Base-by-base conservation (phyloP, 2,329 filamentous ascomycete genomes). In the Ophiostoma quercus region DNA sequence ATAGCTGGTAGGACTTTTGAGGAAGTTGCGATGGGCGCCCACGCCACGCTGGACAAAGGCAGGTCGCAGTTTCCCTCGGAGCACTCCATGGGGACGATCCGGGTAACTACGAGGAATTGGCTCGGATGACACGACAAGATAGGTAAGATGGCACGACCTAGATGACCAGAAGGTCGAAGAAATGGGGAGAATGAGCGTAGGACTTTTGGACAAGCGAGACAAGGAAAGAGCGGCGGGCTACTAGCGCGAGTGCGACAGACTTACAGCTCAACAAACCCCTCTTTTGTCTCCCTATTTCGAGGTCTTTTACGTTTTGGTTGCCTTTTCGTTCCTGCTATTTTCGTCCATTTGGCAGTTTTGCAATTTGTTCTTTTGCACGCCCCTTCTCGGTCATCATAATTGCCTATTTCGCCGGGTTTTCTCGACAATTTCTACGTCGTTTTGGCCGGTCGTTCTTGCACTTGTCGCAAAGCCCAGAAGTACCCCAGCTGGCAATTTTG, bases 81-180 rank as follows among this genome's bases (percentile, higher is more conserved):
- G 67, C 60, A 60, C 39, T 54, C 16, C 43, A 69, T 71, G 70
- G 70, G 70, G 70, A 69, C 67, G 54, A 69, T 67, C 70, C 67
- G 67, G 47, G 54, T 22, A 66, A 22, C 57, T 34, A 51, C 54
- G 54, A 67, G 57, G 43, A 54, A 43, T 32, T 47, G 68, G 37
- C 66, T 51, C 68, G 57, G 39, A 63, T 47, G 34, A 66, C 65
- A 66, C 39, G 63, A 66, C 39, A 41, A 43, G 63, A 66, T 41
- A 43, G 63, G 63, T 37, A 66, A 66, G 63, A 66, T 39, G 63
- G 63, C 63, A 54, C 66, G 43, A 54, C 32, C 47, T 22, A n/a
- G 47, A 25, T 34, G 47, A 47, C 54, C 37, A 11, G 67, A 62
- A 57, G 51, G 57, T 57, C 57, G 39, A 37, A 66, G 63, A 41